Conservation (phyloP, 106 monocot genomes). For the Chionographis japonica region DNA sequence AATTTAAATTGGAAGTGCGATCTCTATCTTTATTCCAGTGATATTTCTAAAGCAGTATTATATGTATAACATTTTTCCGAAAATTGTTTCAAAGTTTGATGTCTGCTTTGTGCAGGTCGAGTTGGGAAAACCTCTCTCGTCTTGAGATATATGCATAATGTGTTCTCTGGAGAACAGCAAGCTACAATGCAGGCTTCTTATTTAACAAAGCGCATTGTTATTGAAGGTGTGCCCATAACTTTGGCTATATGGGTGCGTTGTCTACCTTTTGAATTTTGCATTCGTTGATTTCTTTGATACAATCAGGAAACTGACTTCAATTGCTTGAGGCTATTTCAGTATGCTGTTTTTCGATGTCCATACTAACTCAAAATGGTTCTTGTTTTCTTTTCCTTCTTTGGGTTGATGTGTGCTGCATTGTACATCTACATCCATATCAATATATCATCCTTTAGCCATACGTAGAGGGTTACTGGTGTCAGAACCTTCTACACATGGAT, state of each 20-base stretch:
- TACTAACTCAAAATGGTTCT: too few relatives aligned
- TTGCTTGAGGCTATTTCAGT: too few relatives aligned
- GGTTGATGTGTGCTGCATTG: too few relatives aligned
- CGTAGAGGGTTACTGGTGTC: too few relatives aligned
- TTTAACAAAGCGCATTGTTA: conserved; percentile 44
- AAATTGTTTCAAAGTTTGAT: conserved; percentile 2
- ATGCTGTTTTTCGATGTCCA: too few relatives aligned
- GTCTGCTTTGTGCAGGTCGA: conserved; percentile 26
- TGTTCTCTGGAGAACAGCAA: conserved; percentile 60
- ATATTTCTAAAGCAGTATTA: background rate
- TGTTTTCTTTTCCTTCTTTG: too few relatives aligned
- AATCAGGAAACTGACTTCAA: too few relatives aligned
- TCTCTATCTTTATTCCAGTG: background rate
- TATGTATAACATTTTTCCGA: background rate
- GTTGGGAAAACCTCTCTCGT: conserved; percentile 67
- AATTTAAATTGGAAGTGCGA: too few relatives aligned
- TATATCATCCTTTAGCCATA: too few relatives aligned
- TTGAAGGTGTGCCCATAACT: conserved; percentile 57
- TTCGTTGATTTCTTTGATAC: too few relatives aligned
- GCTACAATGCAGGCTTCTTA: conserved; percentile 62
- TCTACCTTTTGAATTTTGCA: conserved; percentile 2
- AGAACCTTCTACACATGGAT: too few relatives aligned
- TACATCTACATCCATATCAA: too few relatives aligned
- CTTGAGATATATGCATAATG: conserved; percentile 44
- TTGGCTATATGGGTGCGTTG: conserved; percentile 62